Base-by-base conservation (phyloP, 2,329 filamentous ascomycete genomes). In the Cladosporium sp. region DNA sequence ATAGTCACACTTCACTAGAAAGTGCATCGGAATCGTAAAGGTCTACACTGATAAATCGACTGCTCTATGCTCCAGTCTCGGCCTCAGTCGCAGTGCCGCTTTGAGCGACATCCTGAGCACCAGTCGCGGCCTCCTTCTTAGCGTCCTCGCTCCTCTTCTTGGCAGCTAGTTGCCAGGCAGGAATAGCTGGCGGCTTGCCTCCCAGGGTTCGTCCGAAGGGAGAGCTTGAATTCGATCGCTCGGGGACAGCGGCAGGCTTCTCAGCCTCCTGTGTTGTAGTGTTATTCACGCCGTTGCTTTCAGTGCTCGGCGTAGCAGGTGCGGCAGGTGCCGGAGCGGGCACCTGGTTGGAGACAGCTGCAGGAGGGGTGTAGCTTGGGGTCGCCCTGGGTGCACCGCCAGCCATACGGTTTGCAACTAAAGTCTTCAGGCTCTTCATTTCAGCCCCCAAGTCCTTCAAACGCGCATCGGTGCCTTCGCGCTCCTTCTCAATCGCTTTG, bases 401-500 rank as follows among this genome's bases (percentile, higher is more conserved):
- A n/a, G 69, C 68, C 72, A 89, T 83, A 52, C 88, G 80, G 76
- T 88, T 90, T 37, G 83, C 83, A 60, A 99, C 87, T 62, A 99
- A 83, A 2, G 91, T 91, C 85, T 97, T 98, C 73, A 99, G 82
- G 76, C 93, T 97, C 82, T 91, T 92, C 72, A 99, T 84, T 79
- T 99, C 95, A 7, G 84, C 86, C 70, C 91, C 91, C 70, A 99
- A 86, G 72, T 98, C 95, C 78, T 89, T 90, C 66, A 99, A 81
- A 58, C 93, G 86, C 70, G 83, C 86, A 75, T 98, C 93, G 29
- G 91, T 92, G 63, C 88, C 84, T 68, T 94, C 91, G 79, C 94
- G 94, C 75, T 97, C 92, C 62, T 90, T 90, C 69, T 95, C 89
- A 73, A 99, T 86, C 2, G 93, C 93, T 78, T 91, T 92, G 8